Conservation (phyloP, 179 eudicot species). For the Spinacia oleracea region DNA sequence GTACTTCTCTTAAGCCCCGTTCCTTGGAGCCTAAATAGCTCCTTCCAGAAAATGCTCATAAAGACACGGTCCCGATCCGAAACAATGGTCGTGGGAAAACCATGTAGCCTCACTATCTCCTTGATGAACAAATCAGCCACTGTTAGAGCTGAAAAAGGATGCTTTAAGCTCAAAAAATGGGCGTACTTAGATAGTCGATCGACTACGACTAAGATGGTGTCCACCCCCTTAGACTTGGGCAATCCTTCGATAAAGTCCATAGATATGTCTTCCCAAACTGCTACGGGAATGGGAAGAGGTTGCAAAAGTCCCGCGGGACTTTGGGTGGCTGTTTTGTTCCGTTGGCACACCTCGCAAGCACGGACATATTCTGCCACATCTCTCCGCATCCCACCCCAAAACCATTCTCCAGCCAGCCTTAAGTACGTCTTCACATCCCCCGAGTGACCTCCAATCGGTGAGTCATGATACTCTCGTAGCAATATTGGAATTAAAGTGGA, state of each 20-base stretch:
- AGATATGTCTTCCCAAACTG: neutral
- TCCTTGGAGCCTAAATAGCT: neutral
- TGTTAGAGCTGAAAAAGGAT: neutral
- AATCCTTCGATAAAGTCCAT: slow-evolving; percentile 8
- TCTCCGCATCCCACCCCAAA: neutral
- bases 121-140: neutral
- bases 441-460: neutral
- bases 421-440: neutral
- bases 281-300: neutral
- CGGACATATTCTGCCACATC: neutral
- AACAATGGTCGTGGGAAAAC: neutral
- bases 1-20: neutral
- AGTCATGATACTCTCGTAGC: neutral
- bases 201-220: neutral
- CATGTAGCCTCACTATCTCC: neutral
- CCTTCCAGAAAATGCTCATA: neutral
- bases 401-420: neutral
- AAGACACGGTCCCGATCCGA: neutral
- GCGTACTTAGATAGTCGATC: neutral
- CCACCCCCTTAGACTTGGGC: too few relatives aligned
- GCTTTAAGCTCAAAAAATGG: neutral
- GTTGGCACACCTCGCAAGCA: neutral
- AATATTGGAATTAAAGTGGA: neutral
- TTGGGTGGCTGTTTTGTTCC: neutral
- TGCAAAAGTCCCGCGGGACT: neutral